Evolutionary conservation across 75 land plant genomes (phyloP).

Genomic region (Sequoiadendron giganteum): DNA sequence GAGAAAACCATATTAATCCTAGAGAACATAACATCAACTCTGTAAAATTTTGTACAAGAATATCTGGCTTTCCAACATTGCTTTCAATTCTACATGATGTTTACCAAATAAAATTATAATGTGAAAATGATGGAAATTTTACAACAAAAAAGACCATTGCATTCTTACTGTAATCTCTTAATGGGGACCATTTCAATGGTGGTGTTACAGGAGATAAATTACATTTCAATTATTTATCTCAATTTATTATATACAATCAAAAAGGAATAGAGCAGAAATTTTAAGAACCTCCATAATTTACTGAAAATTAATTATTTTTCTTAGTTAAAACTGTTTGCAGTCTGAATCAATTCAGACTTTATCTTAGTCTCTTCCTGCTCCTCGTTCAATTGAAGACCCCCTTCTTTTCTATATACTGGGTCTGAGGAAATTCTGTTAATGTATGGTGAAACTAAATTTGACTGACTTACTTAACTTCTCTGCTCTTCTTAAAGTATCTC

Average conservation of each 20-base stretch:
- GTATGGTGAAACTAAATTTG: too few species aligned
- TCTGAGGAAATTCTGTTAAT: neutral
- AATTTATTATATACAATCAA: neutral
- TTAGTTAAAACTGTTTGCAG: neutral
- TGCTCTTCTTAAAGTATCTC: too few species aligned
- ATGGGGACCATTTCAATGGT: neutral
- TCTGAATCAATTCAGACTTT: neutral
- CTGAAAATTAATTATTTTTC: neutral
- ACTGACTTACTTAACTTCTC: neutral
- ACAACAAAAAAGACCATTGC: neutral
- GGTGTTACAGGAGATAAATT: neutral
- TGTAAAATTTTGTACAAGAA: neutral
- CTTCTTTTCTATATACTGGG: neutral
- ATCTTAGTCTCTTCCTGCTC: neutral
- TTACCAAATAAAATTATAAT: neutral
- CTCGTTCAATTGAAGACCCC: neutral
- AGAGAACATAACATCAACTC: neutral
- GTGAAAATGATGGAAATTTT: neutral
- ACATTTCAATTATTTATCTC: neutral
- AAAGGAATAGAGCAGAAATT: neutral
- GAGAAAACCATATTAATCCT: neutral
- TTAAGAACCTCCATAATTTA: neutral
- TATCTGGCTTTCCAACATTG: neutral
- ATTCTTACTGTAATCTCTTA: neutral
- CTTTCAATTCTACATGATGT: neutral